Conservation (phyloP, 768 basidiomycete genomes). For the Mrakia hoshinonis region DNA sequence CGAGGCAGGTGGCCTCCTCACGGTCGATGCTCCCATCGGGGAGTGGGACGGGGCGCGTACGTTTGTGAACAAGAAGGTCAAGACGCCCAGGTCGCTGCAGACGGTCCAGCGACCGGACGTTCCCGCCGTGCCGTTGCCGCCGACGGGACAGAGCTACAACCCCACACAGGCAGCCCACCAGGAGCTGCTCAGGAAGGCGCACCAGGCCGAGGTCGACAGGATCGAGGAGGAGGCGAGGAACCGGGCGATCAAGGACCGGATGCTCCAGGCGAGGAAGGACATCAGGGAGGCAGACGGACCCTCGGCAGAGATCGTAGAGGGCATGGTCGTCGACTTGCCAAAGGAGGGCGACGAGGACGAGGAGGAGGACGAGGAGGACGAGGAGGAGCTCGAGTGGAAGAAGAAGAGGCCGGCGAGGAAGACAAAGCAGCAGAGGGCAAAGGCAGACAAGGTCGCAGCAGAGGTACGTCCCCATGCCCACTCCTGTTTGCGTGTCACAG, state of each 20-base stretch:
- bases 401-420: conserved; percentile 42
- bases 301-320: conserved; percentile 53
- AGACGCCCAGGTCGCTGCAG: conserved; percentile 43
- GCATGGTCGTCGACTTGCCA: conserved; percentile 32
- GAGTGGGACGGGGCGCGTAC: conserved; percentile 41
- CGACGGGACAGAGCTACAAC: conserved; percentile 82
- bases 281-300: conserved; percentile 43
- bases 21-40: conserved; percentile 31
- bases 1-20: conserved; percentile 43
- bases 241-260: conserved; percentile 50
- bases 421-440: conserved; percentile 60
- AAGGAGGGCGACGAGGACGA: conserved; percentile 41
- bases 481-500: not conserved
- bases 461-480: conserved; percentile 47
- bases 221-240: conserved; percentile 51
- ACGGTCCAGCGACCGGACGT: conserved; percentile 9
- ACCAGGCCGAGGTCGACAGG: conserved; percentile 56
- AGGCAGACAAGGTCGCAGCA: conserved; percentile 55
- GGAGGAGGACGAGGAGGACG: conserved; percentile 34
- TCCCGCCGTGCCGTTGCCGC: conserved; percentile 47
- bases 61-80: conserved; percentile 45
- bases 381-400: conserved; percentile 37
- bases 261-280: conserved; percentile 47
- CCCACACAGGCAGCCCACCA: conserved; percentile 66
- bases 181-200: conserved; percentile 59